Percentiles rank a stretch among this genome's conserved stretches.
Conservation (phyloP, 192 early-diverging fungal genomes). For the Globomyces pollinis-pini region DNA sequence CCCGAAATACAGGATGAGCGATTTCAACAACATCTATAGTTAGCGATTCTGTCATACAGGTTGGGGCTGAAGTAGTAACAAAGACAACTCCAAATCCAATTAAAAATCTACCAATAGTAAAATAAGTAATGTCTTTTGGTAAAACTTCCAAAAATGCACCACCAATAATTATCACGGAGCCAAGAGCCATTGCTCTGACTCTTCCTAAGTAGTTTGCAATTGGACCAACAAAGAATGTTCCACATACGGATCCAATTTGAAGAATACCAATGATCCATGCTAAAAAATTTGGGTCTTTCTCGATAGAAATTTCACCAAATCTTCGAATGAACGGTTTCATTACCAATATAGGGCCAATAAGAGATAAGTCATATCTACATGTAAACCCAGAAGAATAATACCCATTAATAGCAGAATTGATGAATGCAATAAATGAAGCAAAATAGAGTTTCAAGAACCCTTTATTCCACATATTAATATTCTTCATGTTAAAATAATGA, state of each 20-base stretch:
- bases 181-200: slow-evolving; percentile 9
- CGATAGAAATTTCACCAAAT: slow-evolving; percentile 12
- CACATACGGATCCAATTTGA: slow-evolving; percentile 1
- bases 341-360: slow-evolving; percentile 8
- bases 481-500: too few species aligned
- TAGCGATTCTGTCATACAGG: too few species aligned
- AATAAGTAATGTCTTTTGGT: slow-evolving; percentile 12
- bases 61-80: slow-evolving; percentile 26
- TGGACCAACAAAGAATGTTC: slow-evolving; percentile 15
- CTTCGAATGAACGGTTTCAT: slow-evolving; percentile 3
- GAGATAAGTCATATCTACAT: too few species aligned
- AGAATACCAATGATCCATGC: slow-evolving; percentile 7
- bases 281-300: neutral
- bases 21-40: slow-evolving; percentile 29
- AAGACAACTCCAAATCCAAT: slow-evolving; percentile 27
- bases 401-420: slow-evolving; percentile 16
- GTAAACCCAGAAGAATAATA: too few species aligned
- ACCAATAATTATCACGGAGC: slow-evolving; percentile 16
- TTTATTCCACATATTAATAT: slow-evolving; percentile 11
- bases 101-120: slow-evolving; percentile 22
- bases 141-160: slow-evolving; percentile 11
- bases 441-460: slow-evolving; percentile 4
- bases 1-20: slow-evolving; percentile 30
- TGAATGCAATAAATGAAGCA: slow-evolving; percentile 8
- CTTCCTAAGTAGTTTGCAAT: slow-evolving; percentile 17